Evolutionary conservation across 2,329 filamentous ascomycete genomes (phyloP).

Genomic region (Beauveria brongniartii): DNA sequence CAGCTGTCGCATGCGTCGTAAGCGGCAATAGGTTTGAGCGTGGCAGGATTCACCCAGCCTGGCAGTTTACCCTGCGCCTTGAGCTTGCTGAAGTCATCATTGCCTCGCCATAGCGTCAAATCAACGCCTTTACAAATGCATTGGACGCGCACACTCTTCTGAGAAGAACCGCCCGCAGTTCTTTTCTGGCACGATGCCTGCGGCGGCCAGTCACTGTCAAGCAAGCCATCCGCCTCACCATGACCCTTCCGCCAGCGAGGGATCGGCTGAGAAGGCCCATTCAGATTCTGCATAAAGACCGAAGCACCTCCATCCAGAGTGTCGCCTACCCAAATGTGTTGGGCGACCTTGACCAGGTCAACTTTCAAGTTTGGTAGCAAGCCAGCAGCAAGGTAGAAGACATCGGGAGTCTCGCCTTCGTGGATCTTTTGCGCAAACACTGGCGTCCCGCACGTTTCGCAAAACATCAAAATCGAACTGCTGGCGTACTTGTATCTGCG

Average conservation of each 20-base stretch:
- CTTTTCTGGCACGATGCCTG: constrained; percentile 11
- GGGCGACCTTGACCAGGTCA: constrained; percentile 23
- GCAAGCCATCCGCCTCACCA: constrained; percentile 17
- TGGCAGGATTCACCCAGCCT: constrained; percentile 34
- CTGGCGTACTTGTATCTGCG: constrained; percentile 27
- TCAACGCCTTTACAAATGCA: constrained; percentile 41
- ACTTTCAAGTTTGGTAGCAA: constrained; percentile 22
- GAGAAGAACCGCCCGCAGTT: constrained; percentile 11
- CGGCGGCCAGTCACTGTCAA: constrained; percentile 25
- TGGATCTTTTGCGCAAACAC: constrained; percentile 32
- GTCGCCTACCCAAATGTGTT: constrained; percentile 39
- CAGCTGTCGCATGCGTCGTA: constrained; percentile 43
- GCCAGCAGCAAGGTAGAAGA: constrained; percentile 30
- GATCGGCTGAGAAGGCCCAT: constrained; percentile 20
- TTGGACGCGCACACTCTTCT: constrained; percentile 26
- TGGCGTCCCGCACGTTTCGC: constrained; percentile 32
- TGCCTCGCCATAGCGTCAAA: constrained; percentile 29
- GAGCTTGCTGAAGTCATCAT: constrained; percentile 22
- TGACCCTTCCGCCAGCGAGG: constrained; percentile 20
- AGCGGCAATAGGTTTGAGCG: constrained; percentile 29
- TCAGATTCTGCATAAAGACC: constrained; percentile 33
- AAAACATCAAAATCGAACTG: constrained; percentile 29
- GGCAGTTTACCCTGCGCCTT: constrained; percentile 25
- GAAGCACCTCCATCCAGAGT: constrained; percentile 45
- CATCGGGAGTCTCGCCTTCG: background rate